phyloP scores from a whole-genome alignment of 2,329 filamentous ascomycete species.

The Neopestalotiopsis sp. region DNA sequence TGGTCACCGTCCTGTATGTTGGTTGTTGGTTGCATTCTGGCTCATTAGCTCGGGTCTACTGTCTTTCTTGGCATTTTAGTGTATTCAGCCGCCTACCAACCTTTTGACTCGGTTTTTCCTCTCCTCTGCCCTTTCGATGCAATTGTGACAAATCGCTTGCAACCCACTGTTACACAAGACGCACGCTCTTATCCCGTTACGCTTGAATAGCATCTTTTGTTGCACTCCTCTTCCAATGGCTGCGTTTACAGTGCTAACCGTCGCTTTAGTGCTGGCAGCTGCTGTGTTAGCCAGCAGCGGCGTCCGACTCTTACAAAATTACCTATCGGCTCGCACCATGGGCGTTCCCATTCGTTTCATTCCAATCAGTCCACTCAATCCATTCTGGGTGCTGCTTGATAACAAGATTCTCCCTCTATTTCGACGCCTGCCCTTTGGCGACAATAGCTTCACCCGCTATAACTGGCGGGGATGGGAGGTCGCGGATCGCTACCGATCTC shows the following conservation, averaged over 20 bases:
- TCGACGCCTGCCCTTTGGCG: not conserved
- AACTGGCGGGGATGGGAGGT: constrained; percentile 13
- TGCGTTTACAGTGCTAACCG: not conserved
- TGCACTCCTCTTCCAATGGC: not conserved
- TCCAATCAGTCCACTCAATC: constrained; percentile 1
- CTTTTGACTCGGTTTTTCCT: not conserved
- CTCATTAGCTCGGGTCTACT: no score
- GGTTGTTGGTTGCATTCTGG: not conserved
- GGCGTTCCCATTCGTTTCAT: constrained; percentile 8
- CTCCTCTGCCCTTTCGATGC: not conserved
- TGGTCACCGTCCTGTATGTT: not conserved
- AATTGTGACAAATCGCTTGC: not conserved
- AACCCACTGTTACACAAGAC: not conserved
- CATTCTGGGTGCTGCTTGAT: constrained; percentile 8
- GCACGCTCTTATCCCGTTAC: not conserved
- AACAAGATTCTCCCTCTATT: not conserved
- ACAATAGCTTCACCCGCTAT: constrained; percentile 2
- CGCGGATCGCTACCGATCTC: not conserved
- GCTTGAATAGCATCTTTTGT: not conserved
- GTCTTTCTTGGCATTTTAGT: not conserved
- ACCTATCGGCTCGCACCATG: not conserved
- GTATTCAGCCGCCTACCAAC: not conserved
- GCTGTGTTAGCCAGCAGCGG: not conserved
- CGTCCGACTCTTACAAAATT: not conserved
- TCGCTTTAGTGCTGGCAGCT: not conserved